Base-by-base conservation (phyloP, 495 filamentous ascomycete genomes). In the Hyaloscypha finlandica region DNA sequence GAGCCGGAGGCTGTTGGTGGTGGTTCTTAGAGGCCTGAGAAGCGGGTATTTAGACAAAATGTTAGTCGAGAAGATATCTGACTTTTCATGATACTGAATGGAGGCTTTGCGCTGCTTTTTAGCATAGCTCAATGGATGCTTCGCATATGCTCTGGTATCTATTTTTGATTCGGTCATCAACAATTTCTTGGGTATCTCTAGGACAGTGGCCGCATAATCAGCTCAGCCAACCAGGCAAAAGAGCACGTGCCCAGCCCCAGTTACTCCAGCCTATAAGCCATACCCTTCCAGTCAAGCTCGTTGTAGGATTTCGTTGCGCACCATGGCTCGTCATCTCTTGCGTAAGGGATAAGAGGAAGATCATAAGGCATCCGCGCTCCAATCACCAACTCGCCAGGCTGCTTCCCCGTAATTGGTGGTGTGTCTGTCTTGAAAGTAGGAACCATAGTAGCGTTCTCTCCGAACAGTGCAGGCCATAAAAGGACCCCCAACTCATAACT, bases 401-500 rank as follows among this genome's bases (percentile, higher is more conserved):
- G 59, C 16, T 52, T 45, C 11, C 14, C 11, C 6, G 20, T 54
- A 8, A 29, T 19, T 20, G 32, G 20, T 3, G 88, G 86, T 9
- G 61, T 68, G 73, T 94, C 89, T 14, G 72, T 81, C 70, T 81
- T 78, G 70, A 95, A 96, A 0, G 85, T 85, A 2, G 88, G 87
- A 14, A 88, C 78, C 91, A 97, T 94, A 12, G 77, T 75, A 19
- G 82, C 79, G 2, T 67, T 71, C 4, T 79, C 76, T 29, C 79
- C 77, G 59, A 88, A 90, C 39, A 97, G 74, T 45, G 77, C 85
- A 3, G 94, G 94, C 91, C 92, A 95, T 1, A 97, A 86, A 37
- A 96, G 71, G 5, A 97, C 92, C 0, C 93, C 93, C 53, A 92
- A 84, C 75, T 97, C 93, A 78, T 90, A 97, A 45, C 91, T 95